These are phyloP conservation scores for Boletus huronensis DNA, from an alignment of 768 basidiomycete species.

Conservation along the genomic window DNA sequence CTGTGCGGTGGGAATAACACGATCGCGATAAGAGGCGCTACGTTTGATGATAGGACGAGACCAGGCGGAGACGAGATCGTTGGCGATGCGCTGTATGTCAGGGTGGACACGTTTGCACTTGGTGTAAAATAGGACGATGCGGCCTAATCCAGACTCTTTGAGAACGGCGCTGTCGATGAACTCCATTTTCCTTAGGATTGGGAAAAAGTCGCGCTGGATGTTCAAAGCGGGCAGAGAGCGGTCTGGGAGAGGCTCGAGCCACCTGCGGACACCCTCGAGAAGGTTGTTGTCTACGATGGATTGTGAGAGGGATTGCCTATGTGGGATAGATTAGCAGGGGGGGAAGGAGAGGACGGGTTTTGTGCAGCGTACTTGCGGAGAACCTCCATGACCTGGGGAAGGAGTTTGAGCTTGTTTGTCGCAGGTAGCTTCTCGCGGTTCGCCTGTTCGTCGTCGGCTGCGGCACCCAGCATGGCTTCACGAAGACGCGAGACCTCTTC, in stretches of 20 bases:
- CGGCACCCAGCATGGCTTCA: constrained; percentile 83
- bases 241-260: constrained; percentile 94
- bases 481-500: constrained; percentile 88
- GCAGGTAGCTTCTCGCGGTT: constrained; percentile 82
- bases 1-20: constrained; percentile 59
- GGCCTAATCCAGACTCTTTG: constrained; percentile 87
- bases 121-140: constrained; percentile 91
- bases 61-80: constrained; percentile 82
- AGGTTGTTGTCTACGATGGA: constrained; percentile 95
- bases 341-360: too few species aligned
- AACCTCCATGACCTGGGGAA: constrained; percentile 89
- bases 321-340: not conserved
- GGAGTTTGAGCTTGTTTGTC: constrained; percentile 73
- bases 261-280: constrained; percentile 81
- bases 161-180: constrained; percentile 88
- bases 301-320: constrained; percentile 78
- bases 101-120: constrained; percentile 88
- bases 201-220: constrained; percentile 91
- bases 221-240: constrained; percentile 91
- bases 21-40: constrained; percentile 75
- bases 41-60: constrained; percentile 90
- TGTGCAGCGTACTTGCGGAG: constrained; percentile 73
- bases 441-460: constrained; percentile 76
- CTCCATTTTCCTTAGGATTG: constrained; percentile 80
- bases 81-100: constrained; percentile 76